Base-by-base conservation (phyloP, 2,329 filamentous ascomycete species). In the Pseudogymnoascus sp. region DNA sequence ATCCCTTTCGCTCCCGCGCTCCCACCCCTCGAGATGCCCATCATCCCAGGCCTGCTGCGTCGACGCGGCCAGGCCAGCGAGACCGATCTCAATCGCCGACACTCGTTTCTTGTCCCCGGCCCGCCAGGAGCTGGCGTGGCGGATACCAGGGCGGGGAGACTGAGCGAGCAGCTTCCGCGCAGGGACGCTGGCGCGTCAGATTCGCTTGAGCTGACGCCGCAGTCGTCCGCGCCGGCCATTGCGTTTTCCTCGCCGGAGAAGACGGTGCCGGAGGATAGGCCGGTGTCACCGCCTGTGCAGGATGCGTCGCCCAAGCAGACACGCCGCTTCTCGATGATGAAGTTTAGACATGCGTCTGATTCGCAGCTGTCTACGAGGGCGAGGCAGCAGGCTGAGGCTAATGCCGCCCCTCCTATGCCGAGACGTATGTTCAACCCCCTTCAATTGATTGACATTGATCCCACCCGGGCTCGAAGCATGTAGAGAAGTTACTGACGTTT, bases 311-410 rank as follows among this genome's bases (percentile, higher is more conserved):
- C 77, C 36, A 86, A 82, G 70, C 81, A 85, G 69, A 8, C 45
- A 14, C 82, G 80, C 65, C 83, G 85, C 66, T 88, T 88, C 73
- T 86, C 83, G 14, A 79, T 96, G 75, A 79, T 96, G 77, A 87
- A 88, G 72, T 92, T 95, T 74, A 89, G 92, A 71, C 93, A 96
- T 82, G 93, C 91, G 66, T 97, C 93, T 7, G 93, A 97, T 77
- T 89, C 92, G 61, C 92, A 97, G 75, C 78, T 97, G 66, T 91
- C 91, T 10, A 80, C 86, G 31, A 84, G 86, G 73, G 88, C 88
- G 62, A 92, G 88, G 73, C 84, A 88, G 70, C 87, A 91, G 63
- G 79, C 79, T 54, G 76, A 78, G 66, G 78, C 80, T 59, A 29
- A 34, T 60, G 37, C 31, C 14, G 42, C 80, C 21, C 85, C 81